Evolutionary conservation across 192 early-diverging fungal species (phyloP), one percentile per base, ranked within the genome.

Genomic region (Coemansia sp.): DNA sequence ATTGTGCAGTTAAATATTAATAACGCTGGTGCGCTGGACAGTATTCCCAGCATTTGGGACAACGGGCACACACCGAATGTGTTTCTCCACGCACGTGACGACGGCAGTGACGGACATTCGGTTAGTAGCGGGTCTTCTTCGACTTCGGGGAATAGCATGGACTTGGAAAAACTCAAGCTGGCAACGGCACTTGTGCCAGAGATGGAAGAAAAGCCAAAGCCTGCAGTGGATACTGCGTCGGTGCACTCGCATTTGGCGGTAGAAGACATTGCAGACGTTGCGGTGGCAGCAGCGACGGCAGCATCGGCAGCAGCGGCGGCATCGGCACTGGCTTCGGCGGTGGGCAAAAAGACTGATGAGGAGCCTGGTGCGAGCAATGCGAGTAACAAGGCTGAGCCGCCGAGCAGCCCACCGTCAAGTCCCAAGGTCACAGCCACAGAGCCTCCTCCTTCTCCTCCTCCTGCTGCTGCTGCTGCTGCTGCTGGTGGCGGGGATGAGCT

Each of bases 401-500:
- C 71, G 10, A 63, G n/a, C n/a, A n/a, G n/a, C n/a, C n/a, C n/a
- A n/a, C n/a, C n/a, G n/a, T n/a, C n/a, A n/a, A n/a, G n/a, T n/a
- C n/a, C n/a, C n/a, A n/a, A n/a, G n/a, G n/a, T n/a, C n/a, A n/a
- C n/a, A n/a, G n/a, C n/a, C n/a, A n/a, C n/a, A n/a, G n/a, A n/a
- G n/a, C n/a, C n/a, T n/a, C n/a, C n/a, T n/a, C n/a, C n/a, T n/a
- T n/a, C n/a, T n/a, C n/a, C n/a, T n/a, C n/a, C n/a, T n/a, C n/a
- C n/a, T n/a, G n/a, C n/a, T n/a, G n/a, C n/a, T n/a, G n/a, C n/a
- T n/a, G n/a, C n/a, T n/a, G n/a, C n/a, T n/a, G n/a, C n/a, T n/a
- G n/a, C n/a, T n/a, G n/a, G n/a, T n/a, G n/a, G n/a, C n/a, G 62
- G 53, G 38, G 75, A 78, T 8, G 75, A 67, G 35, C 69, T 78